Conservation (phyloP, 2,329 filamentous ascomycete species). For the Epichloe bromicola region DNA sequence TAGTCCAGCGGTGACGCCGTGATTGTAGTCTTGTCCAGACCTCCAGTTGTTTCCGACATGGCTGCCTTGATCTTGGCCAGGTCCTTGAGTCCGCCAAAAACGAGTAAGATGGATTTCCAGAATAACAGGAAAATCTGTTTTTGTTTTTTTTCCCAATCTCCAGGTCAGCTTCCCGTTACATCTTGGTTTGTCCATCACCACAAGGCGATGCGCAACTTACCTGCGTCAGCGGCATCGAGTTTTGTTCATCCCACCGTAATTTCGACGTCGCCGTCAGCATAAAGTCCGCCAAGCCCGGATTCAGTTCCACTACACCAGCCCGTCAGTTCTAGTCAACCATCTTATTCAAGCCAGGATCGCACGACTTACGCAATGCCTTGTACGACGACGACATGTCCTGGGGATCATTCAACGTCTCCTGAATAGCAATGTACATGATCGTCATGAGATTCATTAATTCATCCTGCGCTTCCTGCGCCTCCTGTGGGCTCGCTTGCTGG, state of each 20-base stretch:
- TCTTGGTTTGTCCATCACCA: neutral
- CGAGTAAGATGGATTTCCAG: constrained; percentile 82
- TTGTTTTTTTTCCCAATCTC: neutral
- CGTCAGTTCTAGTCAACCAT: neutral
- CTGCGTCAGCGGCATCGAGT: constrained; percentile 47
- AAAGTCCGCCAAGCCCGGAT: constrained; percentile 57
- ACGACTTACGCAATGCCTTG: constrained; percentile 36
- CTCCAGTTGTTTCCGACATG: constrained; percentile 46
- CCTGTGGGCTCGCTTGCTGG: constrained; percentile 31
- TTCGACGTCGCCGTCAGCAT: constrained; percentile 57
- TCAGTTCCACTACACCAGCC: constrained; percentile 33
- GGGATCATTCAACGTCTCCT: constrained; percentile 40
- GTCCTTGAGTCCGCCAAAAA: constrained; percentile 68
- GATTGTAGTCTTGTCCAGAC: constrained; percentile 62
- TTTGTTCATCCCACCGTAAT: constrained; percentile 61
- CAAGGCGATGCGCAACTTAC: constrained; percentile 20
- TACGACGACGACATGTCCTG: constrained; percentile 33
- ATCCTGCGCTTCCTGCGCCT: constrained; percentile 44
- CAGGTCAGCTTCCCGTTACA: constrained; percentile 10
- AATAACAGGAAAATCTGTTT: constrained; percentile 62
- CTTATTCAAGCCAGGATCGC: neutral
- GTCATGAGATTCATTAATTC: constrained; percentile 51
- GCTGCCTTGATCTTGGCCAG: constrained; percentile 62
- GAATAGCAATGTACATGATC: constrained; percentile 47
- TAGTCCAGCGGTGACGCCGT: constrained; percentile 93